phyloP scores from a whole-genome alignment of 495 filamentous ascomycete species.

The Endocarpon pusillum region DNA sequence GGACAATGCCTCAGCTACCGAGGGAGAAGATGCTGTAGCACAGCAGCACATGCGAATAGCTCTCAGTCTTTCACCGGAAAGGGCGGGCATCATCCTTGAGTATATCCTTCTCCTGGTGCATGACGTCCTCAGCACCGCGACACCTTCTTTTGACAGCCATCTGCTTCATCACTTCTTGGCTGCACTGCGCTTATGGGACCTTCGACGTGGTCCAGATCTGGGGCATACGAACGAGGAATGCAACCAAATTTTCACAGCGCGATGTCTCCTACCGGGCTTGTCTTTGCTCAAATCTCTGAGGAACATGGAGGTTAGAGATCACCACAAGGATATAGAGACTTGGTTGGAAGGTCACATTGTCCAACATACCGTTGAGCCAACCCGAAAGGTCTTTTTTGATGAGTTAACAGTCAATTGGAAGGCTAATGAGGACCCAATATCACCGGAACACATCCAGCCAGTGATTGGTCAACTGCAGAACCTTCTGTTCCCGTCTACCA shows the following conservation, averaged over 20 bases:
- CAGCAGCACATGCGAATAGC: conserved; percentile 36
- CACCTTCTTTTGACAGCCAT: too few relatives aligned
- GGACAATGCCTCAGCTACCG: too few relatives aligned
- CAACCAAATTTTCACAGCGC: background rate
- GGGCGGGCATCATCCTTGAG: conserved; percentile 29
- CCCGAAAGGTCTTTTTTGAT: conserved; percentile 36
- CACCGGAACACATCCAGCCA: too few relatives aligned
- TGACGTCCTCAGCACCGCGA: too few relatives aligned
- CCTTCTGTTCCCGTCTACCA: too few relatives aligned
- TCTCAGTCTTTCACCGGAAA: conserved; percentile 28
- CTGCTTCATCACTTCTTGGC: conserved; percentile 2
- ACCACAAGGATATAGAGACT: too few relatives aligned
- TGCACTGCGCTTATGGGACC: background rate
- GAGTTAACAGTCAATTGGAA: too few relatives aligned
- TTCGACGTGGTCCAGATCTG: background rate
- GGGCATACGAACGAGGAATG: background rate
- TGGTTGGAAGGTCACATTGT: conserved; percentile 48
- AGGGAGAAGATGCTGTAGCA: conserved; percentile 21
- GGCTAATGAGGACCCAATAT: too few relatives aligned
- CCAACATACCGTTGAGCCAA: conserved; percentile 54
- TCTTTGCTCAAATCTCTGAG: background rate
- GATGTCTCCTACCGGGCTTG: background rate
- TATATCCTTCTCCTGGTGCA: too few relatives aligned
- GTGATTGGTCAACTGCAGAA: too few relatives aligned
- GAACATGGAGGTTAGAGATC: too few relatives aligned